Evolutionary conservation across 495 filamentous ascomycete species (phyloP), one percentile per base, ranked within the genome.

Genomic region (Mytilinidion resinicola): DNA sequence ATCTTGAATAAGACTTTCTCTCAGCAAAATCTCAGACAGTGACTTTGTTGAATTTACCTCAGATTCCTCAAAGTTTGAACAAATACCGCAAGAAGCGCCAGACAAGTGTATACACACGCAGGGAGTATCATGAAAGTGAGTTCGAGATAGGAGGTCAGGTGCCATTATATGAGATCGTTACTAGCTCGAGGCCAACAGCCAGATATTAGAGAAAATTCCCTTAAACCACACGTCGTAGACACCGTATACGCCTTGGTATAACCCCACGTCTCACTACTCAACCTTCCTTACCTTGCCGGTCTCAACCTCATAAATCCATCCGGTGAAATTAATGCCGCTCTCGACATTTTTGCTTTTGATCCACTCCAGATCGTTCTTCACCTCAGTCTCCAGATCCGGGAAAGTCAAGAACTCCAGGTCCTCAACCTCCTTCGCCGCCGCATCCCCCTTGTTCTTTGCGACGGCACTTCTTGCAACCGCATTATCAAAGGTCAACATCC

Each of bases 251-350:
- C 25, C 25, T 3, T 30, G 25, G 25, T 30, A 46, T 46, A n/a
- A 20, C 15, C n/a, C 48, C 7, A 51, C 8, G 8, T 10, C 48
- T 10, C 1, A 51, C 65, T 55, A 80, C 20, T 66, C 65, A 55
- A 90, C 76, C 44, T 77, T 78, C 59, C 75, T 79, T 35, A 85
- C 83, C 73, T 80, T 86, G 0, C 89, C 88, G 4, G 80, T 90
- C 75, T 88, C 81, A 55, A 90, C 85, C 65, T 91, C 84, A 76
- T 91, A 91, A 4, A 92, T 66, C 83, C 86, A 92, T 1, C 90
- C 89, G 11, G 79, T 87, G 43, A 91, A 75, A 3, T 67, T 73
- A 8, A 86, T 74, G 53, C 74, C 67, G 1, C 78, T 79, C 38
- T 82, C 75, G 6, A 91, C 78, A 38, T 84, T 70, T 54, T 79